A percentile compares a stretch with the other conserved stretches of the same genome.
Conservation (phyloP, 2,329 filamentous ascomycete genomes). For the Dendryphion nanum region DNA sequence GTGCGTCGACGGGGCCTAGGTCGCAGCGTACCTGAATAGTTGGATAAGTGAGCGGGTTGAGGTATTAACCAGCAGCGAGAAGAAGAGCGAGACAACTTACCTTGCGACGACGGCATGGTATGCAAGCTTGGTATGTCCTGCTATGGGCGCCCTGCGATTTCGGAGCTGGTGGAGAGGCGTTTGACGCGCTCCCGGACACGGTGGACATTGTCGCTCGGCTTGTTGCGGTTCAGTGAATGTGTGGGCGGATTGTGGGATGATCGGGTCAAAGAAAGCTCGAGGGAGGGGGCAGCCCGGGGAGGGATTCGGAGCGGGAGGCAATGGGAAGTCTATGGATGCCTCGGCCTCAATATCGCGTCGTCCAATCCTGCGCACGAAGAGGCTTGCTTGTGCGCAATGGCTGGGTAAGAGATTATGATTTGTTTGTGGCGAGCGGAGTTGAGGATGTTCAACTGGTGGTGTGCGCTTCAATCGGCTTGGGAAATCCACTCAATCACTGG, state of each 20-base stretch:
- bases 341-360: background rate
- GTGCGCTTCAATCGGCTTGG: no score
- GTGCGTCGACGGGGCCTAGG: conserved; percentile 76
- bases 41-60: no score
- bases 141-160: conserved; percentile 25
- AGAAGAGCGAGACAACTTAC: no score
- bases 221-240: conserved; percentile 17
- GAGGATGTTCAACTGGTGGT: no score
- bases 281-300: background rate
- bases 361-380: no score
- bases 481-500: no score
- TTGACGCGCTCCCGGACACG: conserved; percentile 16
- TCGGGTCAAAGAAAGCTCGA: conserved; percentile 3
- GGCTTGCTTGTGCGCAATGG: no score
- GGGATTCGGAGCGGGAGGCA: background rate
- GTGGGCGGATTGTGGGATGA: conserved; percentile 9
- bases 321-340: no score
- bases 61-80: no score
- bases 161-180: conserved; percentile 21
- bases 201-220: conserved; percentile 23
- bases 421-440: no score
- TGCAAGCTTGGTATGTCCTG: conserved; percentile 47
- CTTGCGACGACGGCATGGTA: conserved; percentile 57
- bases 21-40: conserved; percentile 60
- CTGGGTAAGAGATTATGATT: no score